phyloP scores from a whole-genome alignment of 352 stramenopile genomes.

The Phytopythium kandeliae region DNA sequence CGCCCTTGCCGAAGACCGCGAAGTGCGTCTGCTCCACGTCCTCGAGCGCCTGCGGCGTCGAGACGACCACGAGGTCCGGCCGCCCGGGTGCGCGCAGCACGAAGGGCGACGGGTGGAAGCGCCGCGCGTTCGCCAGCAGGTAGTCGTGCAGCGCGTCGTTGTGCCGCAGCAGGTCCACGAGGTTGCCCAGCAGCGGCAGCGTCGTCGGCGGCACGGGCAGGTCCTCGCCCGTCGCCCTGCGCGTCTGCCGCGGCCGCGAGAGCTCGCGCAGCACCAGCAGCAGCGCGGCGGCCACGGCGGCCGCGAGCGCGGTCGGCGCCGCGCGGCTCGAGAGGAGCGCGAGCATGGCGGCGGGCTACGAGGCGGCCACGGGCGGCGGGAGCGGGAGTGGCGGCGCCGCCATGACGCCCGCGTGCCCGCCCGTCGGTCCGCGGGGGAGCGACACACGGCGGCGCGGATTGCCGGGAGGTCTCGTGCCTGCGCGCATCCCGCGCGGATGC shows the following conservation, averaged over 20 bases:
- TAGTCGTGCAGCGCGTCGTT: constrained; percentile 14
- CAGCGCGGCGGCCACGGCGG: not conserved
- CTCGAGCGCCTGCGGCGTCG: constrained; percentile 9
- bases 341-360: constrained; percentile 2
- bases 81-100: constrained; percentile 4
- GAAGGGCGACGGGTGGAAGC: constrained; percentile 8
- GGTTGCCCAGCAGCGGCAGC: constrained; percentile 39
- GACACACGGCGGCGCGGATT: not conserved
- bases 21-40: constrained; percentile 13
- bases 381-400: not conserved
- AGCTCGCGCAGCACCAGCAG: not conserved
- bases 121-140: constrained; percentile 4
- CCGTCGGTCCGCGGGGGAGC: no score
- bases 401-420: no score
- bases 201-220: constrained; percentile 26
- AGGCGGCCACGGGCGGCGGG: not conserved
- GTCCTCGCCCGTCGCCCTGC: constrained; percentile 3
- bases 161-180: constrained; percentile 18
- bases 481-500: no score
- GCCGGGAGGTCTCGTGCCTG: not conserved
- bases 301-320: not conserved
- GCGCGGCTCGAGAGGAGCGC: constrained; percentile 4
- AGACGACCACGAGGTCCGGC: constrained; percentile 10
- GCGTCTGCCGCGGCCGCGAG: not conserved
- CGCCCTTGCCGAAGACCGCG: constrained; percentile 9